Evolutionary conservation across 202 grass and related monocot species (phyloP), one percentile per base, ranked within the genome.

Genomic region (Eragrostis tef): DNA sequence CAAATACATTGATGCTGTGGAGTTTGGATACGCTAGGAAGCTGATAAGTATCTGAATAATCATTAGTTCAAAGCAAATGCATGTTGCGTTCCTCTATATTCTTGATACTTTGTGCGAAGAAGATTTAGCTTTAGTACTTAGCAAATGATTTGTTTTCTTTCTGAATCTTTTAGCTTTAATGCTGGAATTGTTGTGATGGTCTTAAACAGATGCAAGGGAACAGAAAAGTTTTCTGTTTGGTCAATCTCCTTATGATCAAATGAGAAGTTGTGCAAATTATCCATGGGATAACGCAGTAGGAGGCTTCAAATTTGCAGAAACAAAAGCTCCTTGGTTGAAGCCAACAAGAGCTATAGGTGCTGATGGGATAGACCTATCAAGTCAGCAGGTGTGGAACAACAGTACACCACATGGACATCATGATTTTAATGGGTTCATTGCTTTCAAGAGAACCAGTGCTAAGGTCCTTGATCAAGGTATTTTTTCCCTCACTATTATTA

Each of bases 391-490:
- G 31, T 78, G 64, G 34, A 77, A 88, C 85, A 79, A 77, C 70
- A 58, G 86, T 69, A 73, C 88, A 47, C 62, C 70, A 2, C 64
- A 71, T 70, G 68, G 52, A 27, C 75, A 81, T 79, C 83, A 97
- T 89, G 87, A 83, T 64, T 87, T 87, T 79, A 80, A 90, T 52
- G 83, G 89, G 17, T 84, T 90, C 86, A 87, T 79, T 57, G 59
- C 66, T 58, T 78, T 81, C 67, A 97, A 97, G 77, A 85, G 83
- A 86, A 89, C 65, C 64, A 57, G 62, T 79, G 67, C 44, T 60
- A 87, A 83, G 78, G 83, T 88, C 79, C 77, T 80, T 80, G 88
- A 88, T 91, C 89, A 90, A 92, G 91, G 91, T 90, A 83, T 3
- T 47, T 61, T 22, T 63, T 39, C 24, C 51, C 51, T 26, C 13